These are phyloP conservation scores for Hirschioporus abietinus DNA, from an alignment of 768 basidiomycete genomes.

Conservation along the genomic window DNA sequence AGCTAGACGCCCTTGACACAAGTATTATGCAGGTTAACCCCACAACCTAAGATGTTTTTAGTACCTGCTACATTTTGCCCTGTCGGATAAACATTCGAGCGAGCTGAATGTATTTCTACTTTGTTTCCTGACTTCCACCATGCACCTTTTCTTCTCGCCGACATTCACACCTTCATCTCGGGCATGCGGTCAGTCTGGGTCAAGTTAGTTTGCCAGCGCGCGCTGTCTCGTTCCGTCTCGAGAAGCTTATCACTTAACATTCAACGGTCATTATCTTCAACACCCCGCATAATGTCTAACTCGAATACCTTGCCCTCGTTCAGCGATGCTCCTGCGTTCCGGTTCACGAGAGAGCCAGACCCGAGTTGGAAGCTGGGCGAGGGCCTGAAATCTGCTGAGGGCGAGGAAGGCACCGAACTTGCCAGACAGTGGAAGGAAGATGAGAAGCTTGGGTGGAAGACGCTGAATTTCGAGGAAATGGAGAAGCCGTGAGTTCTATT, in stretches of 20 bases:
- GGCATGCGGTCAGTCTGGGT: not conserved
- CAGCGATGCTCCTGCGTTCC: conserved; percentile 23
- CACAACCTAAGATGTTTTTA: no score
- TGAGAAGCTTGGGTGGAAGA: conserved; percentile 31
- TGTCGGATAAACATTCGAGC: not conserved
- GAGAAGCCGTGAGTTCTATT: conserved; percentile 23
- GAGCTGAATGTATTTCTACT: not conserved
- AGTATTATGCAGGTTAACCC: no score
- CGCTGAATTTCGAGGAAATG: conserved; percentile 34
- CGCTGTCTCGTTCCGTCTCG: not conserved
- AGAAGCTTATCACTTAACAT: not conserved
- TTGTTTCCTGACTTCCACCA: not conserved
- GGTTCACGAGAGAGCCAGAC: conserved; percentile 32
- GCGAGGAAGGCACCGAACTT: conserved; percentile 11
- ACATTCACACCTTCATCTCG: not conserved
- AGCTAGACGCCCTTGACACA: conserved; percentile 6
- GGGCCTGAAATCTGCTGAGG: conserved; percentile 21
- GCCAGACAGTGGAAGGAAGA: conserved; percentile 27
- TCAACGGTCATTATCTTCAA: not conserved
- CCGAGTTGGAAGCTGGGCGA: conserved; percentile 40
- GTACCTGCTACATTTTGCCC: no score
- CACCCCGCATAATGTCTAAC: not conserved
- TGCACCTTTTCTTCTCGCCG: not conserved
- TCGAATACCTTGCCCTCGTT: not conserved
- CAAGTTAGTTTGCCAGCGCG: not conserved